Evolutionary conservation across 2,329 filamentous ascomycete genomes (phyloP).

Genomic region (Aspergillus novofumigatus): DNA sequence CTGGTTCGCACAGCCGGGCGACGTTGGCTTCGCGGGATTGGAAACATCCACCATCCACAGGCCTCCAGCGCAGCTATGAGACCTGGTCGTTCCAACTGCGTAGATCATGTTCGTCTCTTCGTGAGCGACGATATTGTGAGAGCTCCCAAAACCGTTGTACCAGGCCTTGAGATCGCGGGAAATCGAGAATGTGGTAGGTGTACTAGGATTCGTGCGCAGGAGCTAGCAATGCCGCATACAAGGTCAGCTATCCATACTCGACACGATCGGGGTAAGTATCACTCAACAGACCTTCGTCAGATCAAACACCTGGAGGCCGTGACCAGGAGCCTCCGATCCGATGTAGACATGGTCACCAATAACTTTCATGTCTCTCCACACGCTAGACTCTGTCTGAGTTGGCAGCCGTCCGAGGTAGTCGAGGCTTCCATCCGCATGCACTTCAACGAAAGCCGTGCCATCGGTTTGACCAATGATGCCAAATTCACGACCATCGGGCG

Average conservation of each 20-base stretch:
- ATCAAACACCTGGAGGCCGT: conserved; percentile 17
- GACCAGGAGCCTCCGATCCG: conserved; percentile 13
- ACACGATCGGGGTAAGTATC: no score
- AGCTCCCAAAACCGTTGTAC: conserved; percentile 17
- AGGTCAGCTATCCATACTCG: neutral
- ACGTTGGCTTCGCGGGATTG: conserved; percentile 12
- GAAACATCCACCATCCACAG: conserved; percentile 19
- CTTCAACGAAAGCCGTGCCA: conserved; percentile 15
- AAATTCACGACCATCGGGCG: conserved; percentile 13
- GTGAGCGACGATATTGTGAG: conserved; percentile 17
- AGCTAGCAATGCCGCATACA: neutral
- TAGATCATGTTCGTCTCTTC: conserved; percentile 16
- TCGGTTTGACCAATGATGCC: conserved; percentile 17
- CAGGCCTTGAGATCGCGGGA: conserved; percentile 11
- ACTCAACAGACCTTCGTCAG: conserved; percentile 12
- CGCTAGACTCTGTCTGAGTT: conserved; percentile 11
- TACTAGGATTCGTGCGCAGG: neutral
- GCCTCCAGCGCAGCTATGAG: conserved; percentile 12
- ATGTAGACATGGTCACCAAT: conserved; percentile 16
- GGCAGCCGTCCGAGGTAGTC: conserved; percentile 14
- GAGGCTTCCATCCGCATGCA: conserved; percentile 12
- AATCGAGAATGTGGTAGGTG: conserved; percentile 9
- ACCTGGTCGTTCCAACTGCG: conserved; percentile 13
- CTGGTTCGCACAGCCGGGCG: conserved; percentile 14
- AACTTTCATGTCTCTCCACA: conserved; percentile 17